phyloP scores from a whole-genome alignment of 495 filamentous ascomycete species.

The Neurospora cerealis region DNA sequence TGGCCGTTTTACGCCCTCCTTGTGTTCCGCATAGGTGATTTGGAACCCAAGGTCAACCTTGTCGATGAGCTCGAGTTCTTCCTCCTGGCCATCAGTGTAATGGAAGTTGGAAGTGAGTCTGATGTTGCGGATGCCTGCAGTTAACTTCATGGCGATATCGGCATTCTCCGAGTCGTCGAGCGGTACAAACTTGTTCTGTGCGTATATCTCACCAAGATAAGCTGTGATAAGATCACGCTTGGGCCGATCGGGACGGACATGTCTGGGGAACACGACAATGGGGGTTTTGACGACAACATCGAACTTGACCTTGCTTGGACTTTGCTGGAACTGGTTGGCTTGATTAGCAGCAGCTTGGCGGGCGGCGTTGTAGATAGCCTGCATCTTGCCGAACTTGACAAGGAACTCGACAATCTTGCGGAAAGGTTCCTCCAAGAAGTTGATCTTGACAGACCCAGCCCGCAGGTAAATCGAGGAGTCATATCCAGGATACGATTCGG shows the following conservation, averaged over 20 bases:
- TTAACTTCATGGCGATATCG: constrained; percentile 76
- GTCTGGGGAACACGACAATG: constrained; percentile 84
- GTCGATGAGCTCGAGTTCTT: constrained; percentile 92
- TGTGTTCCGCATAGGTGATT: constrained; percentile 83
- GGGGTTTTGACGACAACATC: constrained; percentile 89
- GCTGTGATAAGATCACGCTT: constrained; percentile 77
- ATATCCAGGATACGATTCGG: constrained; percentile 77
- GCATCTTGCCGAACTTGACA: constrained; percentile 99
- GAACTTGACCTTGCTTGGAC: constrained; percentile 80
- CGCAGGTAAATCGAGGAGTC: constrained; percentile 82
- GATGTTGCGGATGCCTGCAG: constrained; percentile 85
- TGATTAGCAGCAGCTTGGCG: constrained; percentile 91
- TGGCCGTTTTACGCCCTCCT: constrained; percentile 63
- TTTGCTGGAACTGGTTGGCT: constrained; percentile 85
- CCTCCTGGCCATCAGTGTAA: constrained; percentile 57
- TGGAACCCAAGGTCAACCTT: constrained; percentile 90
- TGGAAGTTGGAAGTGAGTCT: constrained; percentile 83
- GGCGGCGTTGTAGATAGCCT: constrained; percentile 95
- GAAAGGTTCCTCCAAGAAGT: constrained; percentile 93
- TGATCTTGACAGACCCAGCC: constrained; percentile 89
- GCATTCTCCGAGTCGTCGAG: constrained; percentile 62
- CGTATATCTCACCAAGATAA: constrained; percentile 94
- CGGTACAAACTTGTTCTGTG: constrained; percentile 80
- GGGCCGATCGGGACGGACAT: constrained; percentile 46
- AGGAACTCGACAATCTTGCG: constrained; percentile 96